Base-by-base conservation (phyloP, 345 rosid genomes). In the Stellera chamaejasme region DNA sequence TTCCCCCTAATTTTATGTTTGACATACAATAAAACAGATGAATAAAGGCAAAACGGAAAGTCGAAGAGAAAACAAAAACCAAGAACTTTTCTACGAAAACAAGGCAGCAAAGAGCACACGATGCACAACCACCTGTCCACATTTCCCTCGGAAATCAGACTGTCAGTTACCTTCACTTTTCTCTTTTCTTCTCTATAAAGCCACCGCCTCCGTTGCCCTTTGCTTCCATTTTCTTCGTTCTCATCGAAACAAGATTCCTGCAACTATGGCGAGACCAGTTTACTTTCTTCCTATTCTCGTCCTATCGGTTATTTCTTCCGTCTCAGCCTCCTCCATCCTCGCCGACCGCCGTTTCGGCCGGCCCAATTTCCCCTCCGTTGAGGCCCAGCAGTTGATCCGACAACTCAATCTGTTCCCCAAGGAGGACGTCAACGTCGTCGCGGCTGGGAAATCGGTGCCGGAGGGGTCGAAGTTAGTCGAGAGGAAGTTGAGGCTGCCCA, bases 341-440 rank as follows among this genome's bases (percentile, higher is more conserved):
- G 59, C 62, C n/a, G 83, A 77, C 45, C 62, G 66, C 10, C 54
- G 27, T 59, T 56, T 82, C 51, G 79, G 58, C 52, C 50, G 46
- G 56, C 77, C 92, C 19, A 70, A 45, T 49, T 82, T 87, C 50
- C 94, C 95, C 2, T 77, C 92, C 0, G 57, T 83, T 25, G 80
- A 82, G 12, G 96, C 92, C 10, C 82, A 60, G 81, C 75, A 83
- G 78, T 58, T 94, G 74, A 94, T 90, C 59, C 74, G 90, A 42
- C 84, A 83, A 80, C 84, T 94, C 7, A 94, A 90, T 69, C 72
- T 94, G 57, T 85, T 83, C 50, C 99, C 99, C 25, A 77, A 79
- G 60, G 65, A 73, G 45, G 96, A 79, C 0, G 66, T 82, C 56
- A 85, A 94, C 75, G 55, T 89, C 15, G 56, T 84, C 50, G 72